Base-by-base conservation (phyloP, 2,329 filamentous ascomycete species). In the Lachnellula subtilissima region DNA sequence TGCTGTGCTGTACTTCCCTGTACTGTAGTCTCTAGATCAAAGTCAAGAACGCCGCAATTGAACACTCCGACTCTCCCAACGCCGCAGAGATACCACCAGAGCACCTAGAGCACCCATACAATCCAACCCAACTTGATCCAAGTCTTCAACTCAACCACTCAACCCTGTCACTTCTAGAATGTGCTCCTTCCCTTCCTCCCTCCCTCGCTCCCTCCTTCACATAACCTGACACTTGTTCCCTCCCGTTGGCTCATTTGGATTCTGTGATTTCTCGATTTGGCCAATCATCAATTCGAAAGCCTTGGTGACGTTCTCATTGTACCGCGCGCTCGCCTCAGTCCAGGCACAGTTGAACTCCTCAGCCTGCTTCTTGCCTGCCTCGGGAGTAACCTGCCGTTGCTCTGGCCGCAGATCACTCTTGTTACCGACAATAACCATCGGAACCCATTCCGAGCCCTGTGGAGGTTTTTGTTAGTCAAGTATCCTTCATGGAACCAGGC, bases 341-440 rank as follows among this genome's bases (percentile, higher is more conserved):
- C 91, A 97, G 39, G 88, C 91, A 74, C 93, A 97, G 61, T 90
- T 86, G 73, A 96, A 88, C 74, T 94, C 89, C 67, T 93, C 88
- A 7, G 88, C 86, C 43, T 97, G 77, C 69, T 87, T 88, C 71
- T 88, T 88, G 64, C 92, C 94, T 65, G 96, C 89, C 62, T 96
- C 91, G 51, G 85, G 74, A 35, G 84, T 86, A 64, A 99, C 91
- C 74, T 97, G 92, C 64, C 94, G 88, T 76, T 96, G 91, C 73
- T 97, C 93, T 52, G 91, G 87, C 59, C 90, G 86, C 56, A 99
- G 79, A 73, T 99, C 94, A 71, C 87, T 92, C 78, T 99, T 99
- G 79, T 99, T 99, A 66, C 91, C 94, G 53, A 99, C 92, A 60
- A 99, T 87, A 66, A 95, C 90, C 66, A 97, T 87, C 9, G 94